Evolutionary conservation across 352 stramenopile genomes (phyloP).

Genomic region (Globisporangium middletonii): DNA sequence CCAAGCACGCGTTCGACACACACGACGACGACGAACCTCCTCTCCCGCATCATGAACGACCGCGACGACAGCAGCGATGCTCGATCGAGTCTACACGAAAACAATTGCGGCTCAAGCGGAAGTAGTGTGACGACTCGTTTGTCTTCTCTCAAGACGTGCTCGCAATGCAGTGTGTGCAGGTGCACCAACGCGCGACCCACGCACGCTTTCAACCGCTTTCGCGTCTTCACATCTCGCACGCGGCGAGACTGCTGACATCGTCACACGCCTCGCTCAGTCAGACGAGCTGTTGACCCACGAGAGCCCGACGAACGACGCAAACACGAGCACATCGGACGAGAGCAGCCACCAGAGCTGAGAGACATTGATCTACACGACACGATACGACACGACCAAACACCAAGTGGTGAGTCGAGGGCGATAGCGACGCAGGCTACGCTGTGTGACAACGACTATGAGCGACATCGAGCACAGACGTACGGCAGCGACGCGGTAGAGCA

Average conservation of each 20-base stretch:
- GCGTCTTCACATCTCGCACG: no score
- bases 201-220: background rate
- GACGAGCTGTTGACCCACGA: slow-evolving; percentile 29
- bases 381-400: background rate
- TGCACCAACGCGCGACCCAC: no score
- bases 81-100: no score
- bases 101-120: no score
- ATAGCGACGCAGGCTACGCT: background rate
- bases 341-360: slow-evolving; percentile 62
- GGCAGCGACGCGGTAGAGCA: slow-evolving; percentile 60
- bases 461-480: slow-evolving; percentile 20
- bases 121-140: no score
- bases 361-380: slow-evolving; percentile 35
- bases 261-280: slow-evolving; percentile 3
- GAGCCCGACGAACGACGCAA: slow-evolving; percentile 50
- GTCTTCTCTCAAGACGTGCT: no score
- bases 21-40: no score
- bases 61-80: no score
- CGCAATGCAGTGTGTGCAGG: no score
- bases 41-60: no score
- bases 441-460: background rate
- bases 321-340: slow-evolving; percentile 49
- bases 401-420: background rate
- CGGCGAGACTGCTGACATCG: no score
- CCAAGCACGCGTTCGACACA: no score